These are phyloP conservation scores for Knoxdaviesia proteae DNA, from an alignment of 2,329 filamentous ascomycete species.

Conservation along the genomic window DNA sequence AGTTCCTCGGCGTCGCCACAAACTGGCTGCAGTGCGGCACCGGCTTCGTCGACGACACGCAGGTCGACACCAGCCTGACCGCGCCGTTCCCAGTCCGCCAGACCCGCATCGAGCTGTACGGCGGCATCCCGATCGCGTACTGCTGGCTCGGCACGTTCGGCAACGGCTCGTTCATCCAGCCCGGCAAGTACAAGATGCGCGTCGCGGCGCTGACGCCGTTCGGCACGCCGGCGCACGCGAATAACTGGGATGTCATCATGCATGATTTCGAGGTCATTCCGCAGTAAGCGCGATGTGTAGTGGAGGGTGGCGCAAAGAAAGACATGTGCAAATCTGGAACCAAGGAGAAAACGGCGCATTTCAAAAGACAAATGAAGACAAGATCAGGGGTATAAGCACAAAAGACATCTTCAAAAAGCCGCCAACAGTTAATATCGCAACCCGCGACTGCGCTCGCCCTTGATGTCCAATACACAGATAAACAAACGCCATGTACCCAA, in stretches of 20 bases:
- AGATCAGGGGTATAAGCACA: too few relatives aligned
- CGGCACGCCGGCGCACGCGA: conserved; percentile 5
- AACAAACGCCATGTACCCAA: too few relatives aligned
- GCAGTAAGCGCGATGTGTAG: too few relatives aligned
- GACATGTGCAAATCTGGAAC: too few relatives aligned
- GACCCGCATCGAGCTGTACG: conserved; percentile 3
- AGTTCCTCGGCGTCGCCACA: conserved; percentile 18
- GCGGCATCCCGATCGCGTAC: background rate
- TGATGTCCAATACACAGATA: too few relatives aligned
- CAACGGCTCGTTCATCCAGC: conserved; percentile 9
- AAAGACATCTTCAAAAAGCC: too few relatives aligned
- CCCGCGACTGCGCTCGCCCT: too few relatives aligned
- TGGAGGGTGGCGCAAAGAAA: too few relatives aligned
- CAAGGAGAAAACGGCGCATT: too few relatives aligned
- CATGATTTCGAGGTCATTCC: too few relatives aligned
- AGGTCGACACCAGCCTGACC: background rate
- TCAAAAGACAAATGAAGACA: too few relatives aligned
- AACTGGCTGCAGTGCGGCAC: background rate
- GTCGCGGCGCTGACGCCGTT: conserved; percentile 10
- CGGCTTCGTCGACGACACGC: conserved; percentile 3
- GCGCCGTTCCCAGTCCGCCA: background rate
- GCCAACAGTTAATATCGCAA: too few relatives aligned
- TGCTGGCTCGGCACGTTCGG: conserved; percentile 9
- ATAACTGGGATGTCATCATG: conserved; percentile 7
- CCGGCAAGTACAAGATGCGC: conserved; percentile 9